Conservation (phyloP, 371 early-diverging fungal genomes). For the Actinomucor elegans region DNA sequence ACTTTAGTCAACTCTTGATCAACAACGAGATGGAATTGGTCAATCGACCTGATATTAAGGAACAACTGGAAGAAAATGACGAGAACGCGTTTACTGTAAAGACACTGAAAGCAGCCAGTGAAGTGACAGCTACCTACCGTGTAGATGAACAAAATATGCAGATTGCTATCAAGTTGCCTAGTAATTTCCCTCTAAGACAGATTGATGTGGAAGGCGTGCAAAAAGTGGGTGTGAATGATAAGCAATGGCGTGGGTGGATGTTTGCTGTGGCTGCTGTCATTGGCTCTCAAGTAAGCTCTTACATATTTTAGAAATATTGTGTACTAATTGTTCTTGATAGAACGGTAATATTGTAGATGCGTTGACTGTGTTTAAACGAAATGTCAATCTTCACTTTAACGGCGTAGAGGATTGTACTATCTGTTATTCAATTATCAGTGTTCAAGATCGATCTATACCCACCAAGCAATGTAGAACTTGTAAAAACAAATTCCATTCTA, state of each 20-base stretch:
- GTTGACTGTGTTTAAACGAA: constrained; percentile 75
- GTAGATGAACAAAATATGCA: constrained; percentile 90
- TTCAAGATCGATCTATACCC: constrained; percentile 87
- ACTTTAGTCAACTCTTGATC: constrained; percentile 69
- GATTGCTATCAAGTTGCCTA: constrained; percentile 78
- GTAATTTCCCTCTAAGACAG: constrained; percentile 79
- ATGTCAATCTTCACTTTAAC: constrained; percentile 86
- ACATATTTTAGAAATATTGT: no score
- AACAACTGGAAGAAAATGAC: constrained; percentile 48
- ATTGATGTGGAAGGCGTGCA: constrained; percentile 80
- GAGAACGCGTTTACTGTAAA: constrained; percentile 69
- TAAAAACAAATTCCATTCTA: constrained; percentile 93
- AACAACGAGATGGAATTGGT: constrained; percentile 61
- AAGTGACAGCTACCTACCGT: constrained; percentile 75
- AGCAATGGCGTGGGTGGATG: constrained; percentile 90
- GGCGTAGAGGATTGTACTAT: constrained; percentile 96
- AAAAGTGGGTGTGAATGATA: constrained; percentile 84
- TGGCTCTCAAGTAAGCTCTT: constrained; percentile 58
- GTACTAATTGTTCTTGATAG: constrained; percentile 42
- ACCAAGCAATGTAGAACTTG: constrained; percentile 91
- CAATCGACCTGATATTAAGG: constrained; percentile 48
- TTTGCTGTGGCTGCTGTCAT: constrained; percentile 78
- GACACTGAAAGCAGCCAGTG: constrained; percentile 64
- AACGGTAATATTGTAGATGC: constrained; percentile 85
- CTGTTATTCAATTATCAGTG: constrained; percentile 93